These are phyloP conservation scores for Nitzschia sp. DNA, from an alignment of 108 stramenopile species.

Conservation along the genomic window DNA sequence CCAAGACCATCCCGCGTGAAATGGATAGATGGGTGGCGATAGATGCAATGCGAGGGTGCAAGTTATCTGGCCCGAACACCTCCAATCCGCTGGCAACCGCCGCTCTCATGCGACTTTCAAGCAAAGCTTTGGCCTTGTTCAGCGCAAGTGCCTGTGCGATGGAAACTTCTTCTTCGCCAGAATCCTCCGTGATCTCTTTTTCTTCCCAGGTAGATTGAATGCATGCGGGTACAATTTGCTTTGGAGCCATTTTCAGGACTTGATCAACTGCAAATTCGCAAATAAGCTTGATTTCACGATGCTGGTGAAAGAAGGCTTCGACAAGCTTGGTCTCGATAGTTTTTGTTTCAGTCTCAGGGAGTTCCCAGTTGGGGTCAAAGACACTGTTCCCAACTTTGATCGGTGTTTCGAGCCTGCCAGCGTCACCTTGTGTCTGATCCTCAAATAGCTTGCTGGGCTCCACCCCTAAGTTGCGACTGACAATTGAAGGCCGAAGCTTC, in stretches of 20 bases:
- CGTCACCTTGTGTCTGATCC: neutral
- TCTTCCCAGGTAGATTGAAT: constrained; percentile 11
- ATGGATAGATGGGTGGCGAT: constrained; percentile 24
- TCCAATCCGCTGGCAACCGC: constrained; percentile 3
- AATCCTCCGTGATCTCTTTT: neutral
- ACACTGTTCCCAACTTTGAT: neutral
- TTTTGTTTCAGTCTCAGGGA: neutral
- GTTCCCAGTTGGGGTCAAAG: neutral
- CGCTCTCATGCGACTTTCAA: constrained; percentile 1
- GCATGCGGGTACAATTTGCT: constrained; percentile 5
- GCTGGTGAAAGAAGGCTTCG: constrained; percentile 86
- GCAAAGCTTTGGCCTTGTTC: constrained; percentile 1
- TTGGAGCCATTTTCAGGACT: constrained; percentile 36
- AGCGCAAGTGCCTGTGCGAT: constrained; percentile 3
- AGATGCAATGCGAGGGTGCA: constrained; percentile 5
- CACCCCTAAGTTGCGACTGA: constrained; percentile 21
- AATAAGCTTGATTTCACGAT: constrained; percentile 60
- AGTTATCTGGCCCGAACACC: constrained; percentile 6
- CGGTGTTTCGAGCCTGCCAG: neutral
- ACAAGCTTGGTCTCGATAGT: constrained; percentile 53
- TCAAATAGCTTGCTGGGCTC: neutral
- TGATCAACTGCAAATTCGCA: constrained; percentile 63
- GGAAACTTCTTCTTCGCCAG: constrained; percentile 11
- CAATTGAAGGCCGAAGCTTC: constrained; percentile 61
- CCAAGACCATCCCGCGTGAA: constrained; percentile 20